Conservation (phyloP, 1,139 yeast genomes). For the Meyerozyma sp. region DNA sequence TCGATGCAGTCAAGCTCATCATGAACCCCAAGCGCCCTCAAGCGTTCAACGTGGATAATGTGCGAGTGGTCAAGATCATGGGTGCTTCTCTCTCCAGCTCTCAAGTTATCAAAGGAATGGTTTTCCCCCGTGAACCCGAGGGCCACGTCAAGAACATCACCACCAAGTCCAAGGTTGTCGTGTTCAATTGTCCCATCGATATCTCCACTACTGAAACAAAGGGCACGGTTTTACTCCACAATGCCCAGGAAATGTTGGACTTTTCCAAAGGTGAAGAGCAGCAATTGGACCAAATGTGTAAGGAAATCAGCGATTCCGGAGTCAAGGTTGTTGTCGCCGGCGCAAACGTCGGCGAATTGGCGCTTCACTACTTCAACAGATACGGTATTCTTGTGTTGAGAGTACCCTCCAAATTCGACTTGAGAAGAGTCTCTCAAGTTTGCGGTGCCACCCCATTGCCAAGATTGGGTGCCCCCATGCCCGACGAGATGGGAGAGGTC, state of each 20-base stretch:
- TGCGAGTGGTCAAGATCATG: conserved; percentile 95
- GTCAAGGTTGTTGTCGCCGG: conserved; percentile 90
- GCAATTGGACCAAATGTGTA: conserved; percentile 82
- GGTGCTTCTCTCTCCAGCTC: conserved; percentile 76
- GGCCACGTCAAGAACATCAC: conserved; percentile 68
- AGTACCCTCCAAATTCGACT: conserved; percentile 89
- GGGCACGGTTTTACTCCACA: conserved; percentile 92
- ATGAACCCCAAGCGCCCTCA: conserved; percentile 61
- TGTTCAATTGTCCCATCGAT: conserved; percentile 90
- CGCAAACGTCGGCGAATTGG: conserved; percentile 86
- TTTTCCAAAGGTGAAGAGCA: conserved; percentile 95
- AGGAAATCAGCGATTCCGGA: conserved; percentile 80
- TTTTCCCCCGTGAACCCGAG: conserved; percentile 95
- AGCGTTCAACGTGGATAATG: conserved; percentile 80
- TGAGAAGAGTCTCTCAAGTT: conserved; percentile 90
- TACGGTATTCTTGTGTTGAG: conserved; percentile 78
- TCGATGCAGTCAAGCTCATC: conserved; percentile 78
- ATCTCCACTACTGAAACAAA: conserved; percentile 94
- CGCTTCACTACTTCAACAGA: conserved; percentile 87
- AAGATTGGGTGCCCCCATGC: conserved; percentile 91
- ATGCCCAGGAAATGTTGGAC: conserved; percentile 94
- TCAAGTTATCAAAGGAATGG: conserved; percentile 92
- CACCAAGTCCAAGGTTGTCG: conserved; percentile 75
- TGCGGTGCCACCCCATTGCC: conserved; percentile 98
- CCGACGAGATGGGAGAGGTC: conserved; percentile 86